Evolutionary conservation across 371 early-diverging fungal species (phyloP).

Genomic region (Parasitella parasitica): DNA sequence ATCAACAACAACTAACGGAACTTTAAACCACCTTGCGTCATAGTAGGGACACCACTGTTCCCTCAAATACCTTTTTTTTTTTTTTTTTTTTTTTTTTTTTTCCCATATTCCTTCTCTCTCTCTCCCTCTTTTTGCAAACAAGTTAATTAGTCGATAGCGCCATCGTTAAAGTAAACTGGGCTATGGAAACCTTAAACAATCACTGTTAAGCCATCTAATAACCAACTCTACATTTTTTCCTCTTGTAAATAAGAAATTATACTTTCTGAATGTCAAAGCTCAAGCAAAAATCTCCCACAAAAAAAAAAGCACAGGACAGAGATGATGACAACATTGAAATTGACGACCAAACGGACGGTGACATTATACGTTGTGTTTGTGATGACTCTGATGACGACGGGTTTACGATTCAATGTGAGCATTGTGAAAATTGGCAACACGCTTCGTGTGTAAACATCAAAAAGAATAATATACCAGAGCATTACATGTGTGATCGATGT

Average conservation of each 20-base stretch:
- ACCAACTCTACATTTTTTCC: neutral
- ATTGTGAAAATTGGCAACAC: slow-evolving; percentile 96
- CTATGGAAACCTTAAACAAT: neutral
- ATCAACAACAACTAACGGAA: neutral
- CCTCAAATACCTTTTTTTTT: neutral
- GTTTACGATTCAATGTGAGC: slow-evolving; percentile 96
- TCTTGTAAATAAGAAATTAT: neutral
- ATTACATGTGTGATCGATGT: slow-evolving; percentile 86
- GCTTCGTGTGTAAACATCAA: slow-evolving; percentile 73
- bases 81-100: neutral
- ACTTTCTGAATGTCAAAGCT: neutral
- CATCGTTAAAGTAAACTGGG: neutral
- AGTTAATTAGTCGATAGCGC: neutral
- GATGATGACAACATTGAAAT: neutral
- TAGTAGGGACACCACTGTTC: neutral
- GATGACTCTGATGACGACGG: slow-evolving; percentile 94
- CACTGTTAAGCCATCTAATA: neutral
- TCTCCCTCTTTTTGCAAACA: neutral
- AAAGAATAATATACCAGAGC: slow-evolving; percentile 50
- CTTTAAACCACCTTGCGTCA: neutral
- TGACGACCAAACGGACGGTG: neutral
- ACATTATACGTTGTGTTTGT: slow-evolving; percentile 92
- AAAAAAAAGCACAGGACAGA: neutral
- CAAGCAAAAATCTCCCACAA: neutral
- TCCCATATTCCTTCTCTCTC: neutral